A percentile compares a stretch with the other conserved stretches of the same genome.
phyloP scores from a whole-genome alignment of 2,329 filamentous ascomycete genomes.

The Colletotrichum karsti region DNA sequence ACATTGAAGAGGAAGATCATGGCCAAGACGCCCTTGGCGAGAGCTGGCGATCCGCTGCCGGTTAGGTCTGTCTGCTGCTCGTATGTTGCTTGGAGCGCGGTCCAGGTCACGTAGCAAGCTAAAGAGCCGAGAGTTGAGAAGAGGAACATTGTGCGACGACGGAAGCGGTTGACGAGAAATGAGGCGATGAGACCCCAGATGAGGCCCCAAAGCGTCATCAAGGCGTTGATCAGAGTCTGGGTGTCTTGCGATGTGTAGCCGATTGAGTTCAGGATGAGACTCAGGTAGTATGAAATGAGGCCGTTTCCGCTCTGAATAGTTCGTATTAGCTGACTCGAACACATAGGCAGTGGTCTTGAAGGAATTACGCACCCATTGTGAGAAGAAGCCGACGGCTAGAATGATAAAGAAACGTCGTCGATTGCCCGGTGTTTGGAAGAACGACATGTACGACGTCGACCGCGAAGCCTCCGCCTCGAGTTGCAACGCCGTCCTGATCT shows the following conservation, averaged over 20 bases:
- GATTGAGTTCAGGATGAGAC: slow-evolving; percentile 43
- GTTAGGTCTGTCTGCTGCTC: slow-evolving; percentile 31
- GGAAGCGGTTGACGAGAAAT: slow-evolving; percentile 39
- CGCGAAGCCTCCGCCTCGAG: slow-evolving; percentile 24
- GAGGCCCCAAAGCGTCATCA: slow-evolving; percentile 30
- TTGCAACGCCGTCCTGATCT: slow-evolving; percentile 25
- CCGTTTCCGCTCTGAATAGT: slow-evolving; percentile 40
- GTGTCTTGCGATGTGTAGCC: slow-evolving; percentile 34
- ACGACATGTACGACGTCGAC: slow-evolving; percentile 30
- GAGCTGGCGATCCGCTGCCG: slow-evolving; percentile 3
- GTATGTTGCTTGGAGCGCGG: slow-evolving; percentile 26
- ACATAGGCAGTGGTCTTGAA: no score
- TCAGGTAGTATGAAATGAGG: slow-evolving; percentile 47
- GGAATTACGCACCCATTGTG: slow-evolving; percentile 29
- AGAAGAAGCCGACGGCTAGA: slow-evolving; percentile 59
- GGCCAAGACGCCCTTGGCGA: slow-evolving; percentile 36
- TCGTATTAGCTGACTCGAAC: slow-evolving; percentile 33
- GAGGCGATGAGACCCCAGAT: slow-evolving; percentile 33
- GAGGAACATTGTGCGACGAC: slow-evolving; percentile 30
- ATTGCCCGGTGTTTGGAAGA: slow-evolving; percentile 31
- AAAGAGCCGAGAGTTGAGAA: slow-evolving; percentile 43
- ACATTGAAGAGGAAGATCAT: slow-evolving; percentile 44
- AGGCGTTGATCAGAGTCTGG: slow-evolving; percentile 41
- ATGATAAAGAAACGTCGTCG: slow-evolving; percentile 53
- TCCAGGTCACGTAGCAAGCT: slow-evolving; percentile 29